A percentile compares a stretch with the other conserved stretches of the same genome.
Evolutionary conservation across 768 basidiomycete species (phyloP).

Genomic region (Tremella mesenterica): DNA sequence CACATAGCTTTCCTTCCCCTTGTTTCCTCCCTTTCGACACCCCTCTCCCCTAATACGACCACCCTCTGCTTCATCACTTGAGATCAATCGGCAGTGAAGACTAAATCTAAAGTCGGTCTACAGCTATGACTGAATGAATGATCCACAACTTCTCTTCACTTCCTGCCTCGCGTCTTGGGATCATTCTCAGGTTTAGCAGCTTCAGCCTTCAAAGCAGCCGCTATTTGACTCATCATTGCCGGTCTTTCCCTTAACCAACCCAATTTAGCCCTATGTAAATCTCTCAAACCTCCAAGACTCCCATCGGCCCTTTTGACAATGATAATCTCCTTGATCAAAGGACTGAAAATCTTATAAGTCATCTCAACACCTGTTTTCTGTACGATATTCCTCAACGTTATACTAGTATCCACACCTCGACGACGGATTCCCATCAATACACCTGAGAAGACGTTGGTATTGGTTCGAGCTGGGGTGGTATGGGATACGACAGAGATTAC

Average conservation of each 20-base stretch:
- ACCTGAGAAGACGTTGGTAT: slow-evolving; percentile 61
- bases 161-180: too few relatives aligned
- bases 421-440: slow-evolving; percentile 69
- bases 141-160: too few relatives aligned
- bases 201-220: slow-evolving; percentile 35
- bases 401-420: slow-evolving; percentile 62
- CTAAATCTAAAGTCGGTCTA: too few relatives aligned
- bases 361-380: slow-evolving; percentile 87
- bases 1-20: too few relatives aligned
- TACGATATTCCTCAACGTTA: slow-evolving; percentile 79
- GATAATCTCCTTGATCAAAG: slow-evolving; percentile 78
- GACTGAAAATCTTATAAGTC: slow-evolving; percentile 78
- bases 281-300: slow-evolving; percentile 2
- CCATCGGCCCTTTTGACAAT: slow-evolving; percentile 49
- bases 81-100: too few relatives aligned
- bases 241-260: slow-evolving; percentile 42
- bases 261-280: slow-evolving; percentile 32
- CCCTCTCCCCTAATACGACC: too few relatives aligned
- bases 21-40: too few relatives aligned
- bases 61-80: too few relatives aligned
- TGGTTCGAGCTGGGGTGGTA: slow-evolving; percentile 65
- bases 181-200: too few relatives aligned
- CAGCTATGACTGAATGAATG: too few relatives aligned
- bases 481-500: slow-evolving; percentile 61
- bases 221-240: slow-evolving; percentile 35